These are phyloP conservation scores for Phoma herbarum DNA, from an alignment of 2,329 filamentous ascomycete genomes.

Conservation along the genomic window DNA sequence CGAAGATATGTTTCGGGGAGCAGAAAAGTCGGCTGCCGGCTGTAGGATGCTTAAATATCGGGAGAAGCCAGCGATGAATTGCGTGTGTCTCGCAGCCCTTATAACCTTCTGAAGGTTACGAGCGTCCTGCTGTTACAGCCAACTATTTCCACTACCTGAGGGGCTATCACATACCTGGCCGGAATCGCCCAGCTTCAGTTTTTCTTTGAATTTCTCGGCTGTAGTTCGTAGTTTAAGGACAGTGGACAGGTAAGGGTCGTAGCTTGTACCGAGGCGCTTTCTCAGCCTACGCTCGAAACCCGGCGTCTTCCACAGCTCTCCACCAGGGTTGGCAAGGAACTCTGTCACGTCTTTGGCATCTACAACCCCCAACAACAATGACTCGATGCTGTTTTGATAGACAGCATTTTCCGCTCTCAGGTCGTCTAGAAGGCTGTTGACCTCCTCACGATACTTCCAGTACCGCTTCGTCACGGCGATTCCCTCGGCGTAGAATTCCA, in stretches of 20 bases:
- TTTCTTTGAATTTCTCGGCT: neutral
- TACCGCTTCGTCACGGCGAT: conserved; percentile 41
- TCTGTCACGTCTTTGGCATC: conserved; percentile 1
- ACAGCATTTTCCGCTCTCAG: conserved; percentile 20
- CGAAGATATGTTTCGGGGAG: no score
- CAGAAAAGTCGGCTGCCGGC: neutral
- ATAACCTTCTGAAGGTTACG: no score
- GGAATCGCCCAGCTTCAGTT: neutral
- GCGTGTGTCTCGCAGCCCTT: no score
- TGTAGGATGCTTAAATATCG: neutral
- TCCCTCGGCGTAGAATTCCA: conserved; percentile 46
- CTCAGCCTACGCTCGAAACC: conserved; percentile 3
- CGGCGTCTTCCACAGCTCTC: neutral
- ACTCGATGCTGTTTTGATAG: conserved; percentile 9
- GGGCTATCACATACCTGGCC: neutral
- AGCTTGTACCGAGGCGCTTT: conserved; percentile 6
- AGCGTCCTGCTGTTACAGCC: no score
- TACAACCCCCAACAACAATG: conserved; percentile 1
- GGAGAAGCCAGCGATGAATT: neutral
- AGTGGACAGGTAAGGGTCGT: neutral
- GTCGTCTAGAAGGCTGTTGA: conserved; percentile 33
- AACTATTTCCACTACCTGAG: neutral
- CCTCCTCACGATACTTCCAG: conserved; percentile 31
- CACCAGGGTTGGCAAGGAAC: conserved; percentile 11
- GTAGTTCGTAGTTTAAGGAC: neutral